Evolutionary conservation across 2,329 filamentous ascomycete species (phyloP), one percentile per base, ranked within the genome.

Genomic region (Exophiala lecanii-corni): DNA sequence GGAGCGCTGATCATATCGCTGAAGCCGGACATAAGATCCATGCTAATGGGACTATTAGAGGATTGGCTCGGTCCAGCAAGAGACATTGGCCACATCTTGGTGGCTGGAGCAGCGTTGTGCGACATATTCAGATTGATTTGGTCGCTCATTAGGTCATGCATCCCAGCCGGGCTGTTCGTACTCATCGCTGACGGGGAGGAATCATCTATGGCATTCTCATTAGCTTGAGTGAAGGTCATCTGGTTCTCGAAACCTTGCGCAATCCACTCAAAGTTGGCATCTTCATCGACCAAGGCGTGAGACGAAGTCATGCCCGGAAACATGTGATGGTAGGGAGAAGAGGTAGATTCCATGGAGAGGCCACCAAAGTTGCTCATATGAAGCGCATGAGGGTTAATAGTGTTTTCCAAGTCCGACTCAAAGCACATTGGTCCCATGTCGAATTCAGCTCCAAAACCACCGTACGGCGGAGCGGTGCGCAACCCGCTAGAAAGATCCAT

Each of bases 141-240:
- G 64, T 96, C 89, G 45, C 92, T 73, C 83, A 95, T 89, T 47
- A 89, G 81, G 62, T 97, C 92, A 65, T 87, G 94, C 63, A 89
- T 86, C 38, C 84, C 86, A 62, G 86, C 91, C 60, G 94, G 89
- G 66, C 89, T 97, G 46, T 86, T 87, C 32, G 87, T 94, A 69
- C 91, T 97, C 63, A 97, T 91, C 35, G 89, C 89, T 6, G 92
- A 97, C 12, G 92, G 92, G 10, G 92, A 97, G 9, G 92, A 97
- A 46, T 86, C 89, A 57, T 95, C 91, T 41, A 96, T 78, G 19
- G 86, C 88, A 53, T 82, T 84, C 56, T 95, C 89, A 57, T 84
- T 84, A 42, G 72, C 69, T 43, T 76, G 78, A 56, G 74, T 75
- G 62, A 88, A 81, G 5, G 78, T 78, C 73, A 91, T 79, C 34